Evolutionary conservation across 345 rosid species (phyloP).

Genomic region (Eucalyptus camaldulensis): DNA sequence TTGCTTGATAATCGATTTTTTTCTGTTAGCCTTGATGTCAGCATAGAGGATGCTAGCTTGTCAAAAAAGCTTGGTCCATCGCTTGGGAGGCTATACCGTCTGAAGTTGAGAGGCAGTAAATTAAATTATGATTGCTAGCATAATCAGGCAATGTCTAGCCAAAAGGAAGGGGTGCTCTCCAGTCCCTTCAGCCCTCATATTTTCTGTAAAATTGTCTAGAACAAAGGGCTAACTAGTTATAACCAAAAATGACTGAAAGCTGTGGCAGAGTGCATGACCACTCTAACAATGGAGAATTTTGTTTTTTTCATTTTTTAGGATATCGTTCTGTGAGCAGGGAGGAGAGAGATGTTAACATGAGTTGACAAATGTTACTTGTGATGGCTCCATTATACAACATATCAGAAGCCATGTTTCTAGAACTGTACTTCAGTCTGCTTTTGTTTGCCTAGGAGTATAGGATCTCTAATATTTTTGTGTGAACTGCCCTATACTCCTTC

Average conservation of each 20-base stretch:
- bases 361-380: not conserved
- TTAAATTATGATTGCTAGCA: not conserved
- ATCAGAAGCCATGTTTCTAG: not conserved
- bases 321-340: not conserved
- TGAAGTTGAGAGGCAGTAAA: not conserved
- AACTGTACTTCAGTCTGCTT: not conserved
- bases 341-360: not conserved
- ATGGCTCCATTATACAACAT: not conserved
- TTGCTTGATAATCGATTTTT: not conserved
- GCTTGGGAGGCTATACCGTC: not conserved
- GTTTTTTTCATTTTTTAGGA: not conserved
- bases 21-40: not conserved
- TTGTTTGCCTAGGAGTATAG: not conserved
- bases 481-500: not conserved
- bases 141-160: not conserved
- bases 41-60: not conserved
- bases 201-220: not conserved
- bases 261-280: not conserved
- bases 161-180: not conserved
- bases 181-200: not conserved
- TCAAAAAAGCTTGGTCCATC: not conserved
- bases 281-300: not conserved
- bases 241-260: not conserved
- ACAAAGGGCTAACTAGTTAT: not conserved
- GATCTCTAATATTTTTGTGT: not conserved